These are phyloP conservation scores for Medicago arabica DNA, from an alignment of 306 rosid genomes.

Conservation along the genomic window DNA sequence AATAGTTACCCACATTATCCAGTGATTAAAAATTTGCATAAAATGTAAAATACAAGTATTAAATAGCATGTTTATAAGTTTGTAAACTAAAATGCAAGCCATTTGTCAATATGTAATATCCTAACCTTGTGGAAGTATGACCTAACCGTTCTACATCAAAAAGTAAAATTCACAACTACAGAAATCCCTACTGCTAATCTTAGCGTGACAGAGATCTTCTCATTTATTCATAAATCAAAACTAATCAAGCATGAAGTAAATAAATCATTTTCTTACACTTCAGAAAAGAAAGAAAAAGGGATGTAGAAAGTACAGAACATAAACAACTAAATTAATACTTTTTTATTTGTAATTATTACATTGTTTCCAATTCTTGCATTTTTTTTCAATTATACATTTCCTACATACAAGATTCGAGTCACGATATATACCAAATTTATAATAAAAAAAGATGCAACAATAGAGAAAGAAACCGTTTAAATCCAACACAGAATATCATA, in stretches of 20 bases:
- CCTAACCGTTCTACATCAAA: no score
- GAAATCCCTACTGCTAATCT: no score
- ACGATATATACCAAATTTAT: neutral
- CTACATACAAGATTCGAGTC: slow-evolving; percentile 41
- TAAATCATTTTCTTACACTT: neutral
- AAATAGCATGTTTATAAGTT: neutral
- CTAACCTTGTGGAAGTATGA: no score
- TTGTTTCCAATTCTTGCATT: slow-evolving; percentile 60
- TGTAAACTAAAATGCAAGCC: neutral
- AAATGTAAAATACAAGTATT: neutral
- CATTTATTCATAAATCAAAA: no score
- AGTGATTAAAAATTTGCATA: neutral
- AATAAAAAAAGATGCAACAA: neutral
- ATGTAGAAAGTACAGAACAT: slow-evolving; percentile 18
- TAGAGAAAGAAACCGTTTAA: slow-evolving; percentile 22
- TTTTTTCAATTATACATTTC: slow-evolving; percentile 62
- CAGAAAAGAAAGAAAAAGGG: neutral
- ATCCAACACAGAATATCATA: neutral
- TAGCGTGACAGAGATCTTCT: no score
- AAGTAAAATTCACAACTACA: no score
- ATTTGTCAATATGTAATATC: no score
- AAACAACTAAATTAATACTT: slow-evolving; percentile 33
- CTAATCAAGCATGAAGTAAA: neutral
- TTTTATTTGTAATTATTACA: slow-evolving; percentile 58
- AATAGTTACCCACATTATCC: neutral